Conservation (phyloP, 768 basidiomycete genomes). For the Lentinus brumalis region DNA sequence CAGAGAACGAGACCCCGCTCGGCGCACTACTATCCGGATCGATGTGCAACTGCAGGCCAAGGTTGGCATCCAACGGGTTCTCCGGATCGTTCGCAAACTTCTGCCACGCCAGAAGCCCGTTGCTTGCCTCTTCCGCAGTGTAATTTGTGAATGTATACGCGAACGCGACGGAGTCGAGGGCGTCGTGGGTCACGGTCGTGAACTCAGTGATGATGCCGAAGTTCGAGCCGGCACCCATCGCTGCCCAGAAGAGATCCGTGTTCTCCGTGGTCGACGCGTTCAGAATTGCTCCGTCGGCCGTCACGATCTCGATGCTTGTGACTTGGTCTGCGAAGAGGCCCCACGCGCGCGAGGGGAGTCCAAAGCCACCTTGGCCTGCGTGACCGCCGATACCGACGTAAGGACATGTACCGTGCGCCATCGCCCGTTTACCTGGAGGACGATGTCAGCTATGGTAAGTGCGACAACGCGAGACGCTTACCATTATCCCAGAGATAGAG, state of each 20-base stretch:
- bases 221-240: constrained; percentile 2
- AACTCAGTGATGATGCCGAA: constrained; percentile 6
- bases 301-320: constrained; percentile 1
- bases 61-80: neutral
- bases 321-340: neutral
- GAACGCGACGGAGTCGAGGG: neutral
- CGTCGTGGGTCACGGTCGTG: neutral
- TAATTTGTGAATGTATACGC: neutral
- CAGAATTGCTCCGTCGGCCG: neutral
- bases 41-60: constrained; percentile 2
- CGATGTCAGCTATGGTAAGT: neutral
- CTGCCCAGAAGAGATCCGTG: constrained; percentile 4
- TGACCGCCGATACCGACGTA: constrained; percentile 1
- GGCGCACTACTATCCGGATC: neutral
- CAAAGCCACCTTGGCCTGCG: neutral
- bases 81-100: neutral
- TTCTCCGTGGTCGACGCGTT: neutral
- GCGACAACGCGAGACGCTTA: neutral
- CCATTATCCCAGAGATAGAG: constrained; percentile 6
- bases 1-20: neutral
- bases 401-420: constrained; percentile 1
- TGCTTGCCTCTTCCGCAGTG: neutral
- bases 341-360: neutral
- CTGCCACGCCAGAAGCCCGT: constrained; percentile 4
- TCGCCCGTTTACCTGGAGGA: neutral